These are phyloP conservation scores for Cymbidium sinense DNA, from an alignment of 106 monocot species.

Conservation along the genomic window DNA sequence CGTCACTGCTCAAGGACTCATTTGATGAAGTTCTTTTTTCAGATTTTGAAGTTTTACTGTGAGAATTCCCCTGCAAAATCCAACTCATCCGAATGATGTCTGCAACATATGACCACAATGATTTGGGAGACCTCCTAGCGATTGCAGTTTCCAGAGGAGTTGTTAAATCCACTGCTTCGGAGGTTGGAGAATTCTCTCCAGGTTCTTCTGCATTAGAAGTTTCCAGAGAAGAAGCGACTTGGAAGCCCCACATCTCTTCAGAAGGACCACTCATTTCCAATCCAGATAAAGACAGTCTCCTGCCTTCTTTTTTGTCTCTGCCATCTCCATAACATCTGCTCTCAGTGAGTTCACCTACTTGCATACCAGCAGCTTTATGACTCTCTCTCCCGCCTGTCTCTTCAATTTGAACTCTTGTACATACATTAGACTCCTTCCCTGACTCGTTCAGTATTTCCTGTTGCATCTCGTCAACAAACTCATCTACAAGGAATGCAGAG, in stretches of 20 bases:
- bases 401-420: neutral
- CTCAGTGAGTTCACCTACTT: slow-evolving; percentile 8
- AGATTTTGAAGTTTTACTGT: slow-evolving; percentile 28
- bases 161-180: slow-evolving; percentile 7
- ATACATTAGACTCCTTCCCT: neutral
- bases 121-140: slow-evolving; percentile 41
- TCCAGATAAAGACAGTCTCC: slow-evolving; percentile 25
- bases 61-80: slow-evolving; percentile 30
- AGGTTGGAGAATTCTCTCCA: slow-evolving; percentile 16
- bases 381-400: neutral
- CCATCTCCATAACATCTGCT: slow-evolving; percentile 7
- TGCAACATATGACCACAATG: slow-evolving; percentile 70
- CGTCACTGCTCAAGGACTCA: slow-evolving; percentile 55
- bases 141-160: slow-evolving; percentile 26
- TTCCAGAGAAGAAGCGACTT: slow-evolving; percentile 24
- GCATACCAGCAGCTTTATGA: slow-evolving; percentile 7
- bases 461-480: slow-evolving; percentile 27
- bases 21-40: slow-evolving; percentile 55
- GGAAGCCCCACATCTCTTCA: slow-evolving; percentile 63
- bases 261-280: slow-evolving; percentile 48
- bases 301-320: slow-evolving; percentile 14
- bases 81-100: slow-evolving; percentile 64
- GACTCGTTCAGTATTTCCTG: slow-evolving; percentile 12
- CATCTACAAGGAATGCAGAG: slow-evolving; percentile 16
- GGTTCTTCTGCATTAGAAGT: slow-evolving; percentile 21